Conservation (phyloP, 768 basidiomycete species). For the Russula sp. region DNA sequence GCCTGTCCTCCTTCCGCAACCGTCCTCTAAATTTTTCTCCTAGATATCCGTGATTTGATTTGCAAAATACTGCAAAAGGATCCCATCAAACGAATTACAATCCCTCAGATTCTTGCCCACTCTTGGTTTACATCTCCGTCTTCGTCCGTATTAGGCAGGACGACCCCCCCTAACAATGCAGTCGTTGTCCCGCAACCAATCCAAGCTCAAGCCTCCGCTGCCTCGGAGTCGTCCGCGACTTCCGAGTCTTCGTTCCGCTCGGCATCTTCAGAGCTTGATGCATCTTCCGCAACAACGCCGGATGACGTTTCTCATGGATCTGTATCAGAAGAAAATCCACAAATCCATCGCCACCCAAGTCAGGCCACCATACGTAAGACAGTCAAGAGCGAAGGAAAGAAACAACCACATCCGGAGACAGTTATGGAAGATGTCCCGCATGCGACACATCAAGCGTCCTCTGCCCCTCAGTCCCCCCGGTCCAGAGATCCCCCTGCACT, state of each 20-base stretch:
- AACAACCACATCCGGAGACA: slow-evolving; percentile 40
- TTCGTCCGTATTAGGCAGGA: slow-evolving; percentile 22
- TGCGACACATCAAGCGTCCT: slow-evolving; percentile 25
- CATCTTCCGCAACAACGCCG: slow-evolving; percentile 53
- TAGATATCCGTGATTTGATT: slow-evolving; percentile 85
- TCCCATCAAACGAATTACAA: slow-evolving; percentile 64
- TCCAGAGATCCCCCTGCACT: slow-evolving; percentile 46
- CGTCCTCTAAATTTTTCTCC: slow-evolving; percentile 11
- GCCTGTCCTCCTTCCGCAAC: background rate
- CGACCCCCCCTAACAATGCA: slow-evolving; percentile 25
- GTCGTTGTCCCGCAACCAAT: slow-evolving; percentile 30
- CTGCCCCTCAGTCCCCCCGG: slow-evolving; percentile 28
- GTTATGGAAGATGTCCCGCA: slow-evolving; percentile 41
- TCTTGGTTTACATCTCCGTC: slow-evolving; percentile 63
- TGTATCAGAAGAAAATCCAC: slow-evolving; percentile 25
- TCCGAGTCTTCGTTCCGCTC: slow-evolving; percentile 40
- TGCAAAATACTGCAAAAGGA: slow-evolving; percentile 72
- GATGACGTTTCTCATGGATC: slow-evolving; percentile 35
- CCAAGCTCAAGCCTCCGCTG: slow-evolving; percentile 30
- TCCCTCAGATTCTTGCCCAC: slow-evolving; percentile 80
- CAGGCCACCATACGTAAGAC: slow-evolving; percentile 53
- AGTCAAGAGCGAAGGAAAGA: slow-evolving; percentile 27
- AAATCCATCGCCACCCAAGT: slow-evolving; percentile 48
- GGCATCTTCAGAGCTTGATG: slow-evolving; percentile 24
- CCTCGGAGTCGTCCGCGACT: slow-evolving; percentile 39